Evolutionary conservation across 306 rosid species (phyloP).

Genomic region (Astragalus membranaceus): DNA sequence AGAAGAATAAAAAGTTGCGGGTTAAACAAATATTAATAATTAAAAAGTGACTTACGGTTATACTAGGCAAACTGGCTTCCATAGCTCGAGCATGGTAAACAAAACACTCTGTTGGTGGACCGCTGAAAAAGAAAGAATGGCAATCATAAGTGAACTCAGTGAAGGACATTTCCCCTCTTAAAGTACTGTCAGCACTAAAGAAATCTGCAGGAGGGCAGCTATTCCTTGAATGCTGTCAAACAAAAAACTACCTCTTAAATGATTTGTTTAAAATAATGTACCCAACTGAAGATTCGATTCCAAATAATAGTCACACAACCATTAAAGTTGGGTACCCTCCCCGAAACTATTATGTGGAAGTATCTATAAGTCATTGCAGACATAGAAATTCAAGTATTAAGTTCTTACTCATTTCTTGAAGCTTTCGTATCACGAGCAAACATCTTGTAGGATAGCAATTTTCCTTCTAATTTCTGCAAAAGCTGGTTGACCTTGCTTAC

Average conservation of each 20-base stretch:
- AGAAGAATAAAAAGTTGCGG: not conserved
- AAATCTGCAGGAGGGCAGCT: conserved; percentile 10
- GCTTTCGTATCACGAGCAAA: conserved; percentile 98
- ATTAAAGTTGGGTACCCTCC: not conserved
- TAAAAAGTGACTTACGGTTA: conserved; percentile 33
- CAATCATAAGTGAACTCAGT: conserved; percentile 23
- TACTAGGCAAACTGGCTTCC: conserved; percentile 62
- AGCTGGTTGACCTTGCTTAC: conserved; percentile 63
- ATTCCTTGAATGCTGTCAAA: conserved; percentile 1
- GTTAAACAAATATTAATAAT: not conserved
- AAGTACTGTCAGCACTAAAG: conserved; percentile 5
- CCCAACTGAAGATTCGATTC: conserved; percentile 3
- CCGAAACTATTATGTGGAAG: not conserved
- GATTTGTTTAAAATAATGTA: conserved; percentile 8
- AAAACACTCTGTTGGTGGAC: conserved; percentile 96
- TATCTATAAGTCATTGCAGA: not conserved
- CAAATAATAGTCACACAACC: not conserved
- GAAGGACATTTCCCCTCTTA: not conserved
- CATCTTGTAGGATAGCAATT: conserved; percentile 79
- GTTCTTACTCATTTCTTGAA: conserved; percentile 84
- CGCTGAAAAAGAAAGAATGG: conserved; percentile 54
- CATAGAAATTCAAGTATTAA: conserved; percentile 10
- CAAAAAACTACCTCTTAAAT: conserved; percentile 1
- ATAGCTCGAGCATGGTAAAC: conserved; percentile 80
- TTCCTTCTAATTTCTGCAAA: conserved; percentile 71